Base-by-base conservation (phyloP, 106 monocot species). In the Dioscorea zingiberensis region DNA sequence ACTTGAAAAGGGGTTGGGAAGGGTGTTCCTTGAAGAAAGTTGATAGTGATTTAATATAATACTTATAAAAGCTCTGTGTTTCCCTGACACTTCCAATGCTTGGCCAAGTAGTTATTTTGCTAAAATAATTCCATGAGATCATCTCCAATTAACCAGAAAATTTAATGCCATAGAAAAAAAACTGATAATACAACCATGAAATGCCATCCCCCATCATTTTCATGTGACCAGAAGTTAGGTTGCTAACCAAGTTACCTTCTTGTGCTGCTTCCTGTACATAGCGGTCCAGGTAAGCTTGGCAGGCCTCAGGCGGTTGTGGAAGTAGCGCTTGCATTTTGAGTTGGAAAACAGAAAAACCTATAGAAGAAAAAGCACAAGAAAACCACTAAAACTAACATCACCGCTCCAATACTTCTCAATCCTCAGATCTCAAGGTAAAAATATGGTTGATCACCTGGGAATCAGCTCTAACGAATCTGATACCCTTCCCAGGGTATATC, bases 261-360 rank as follows among this genome's bases (percentile, higher is more conserved):
- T 85, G 73, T 89, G 89, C 54, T 89, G 85, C 64, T 85, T 89
- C 60, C 85, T 78, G 64, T 89, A 85, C 69, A 89, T 79, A 44
- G 85, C 89, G 47, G 89, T 89, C 85, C 85, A 85, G 27, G 78
- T 73, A 68, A 84, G 84, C 72, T 84, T 79, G 17, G 84, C 79
- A 62, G 84, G 84, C 76, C 79, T 84, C 71, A 84, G 75, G 23
- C 75, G 79, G 76, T 84, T 84, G 79, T 84, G 84, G 63, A 79
- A 84, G 63, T 84, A 84, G 8, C 68, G 69, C 71, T 83, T 83
- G 67, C 78, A 83, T 83, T 83, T 83, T 7, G 83, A 83, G 78
- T 84, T 79, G 13, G 84, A 27, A 22, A 84, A 84, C 56, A 84
- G 76, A 25, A 84, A 84, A 15, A 84, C 84, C 84, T 79, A 53